A percentile compares a stretch with the other conserved stretches of the same genome.
These are phyloP conservation scores for Aspergillus sp. DNA, from an alignment of 2,329 filamentous ascomycete genomes.

Conservation along the genomic window DNA sequence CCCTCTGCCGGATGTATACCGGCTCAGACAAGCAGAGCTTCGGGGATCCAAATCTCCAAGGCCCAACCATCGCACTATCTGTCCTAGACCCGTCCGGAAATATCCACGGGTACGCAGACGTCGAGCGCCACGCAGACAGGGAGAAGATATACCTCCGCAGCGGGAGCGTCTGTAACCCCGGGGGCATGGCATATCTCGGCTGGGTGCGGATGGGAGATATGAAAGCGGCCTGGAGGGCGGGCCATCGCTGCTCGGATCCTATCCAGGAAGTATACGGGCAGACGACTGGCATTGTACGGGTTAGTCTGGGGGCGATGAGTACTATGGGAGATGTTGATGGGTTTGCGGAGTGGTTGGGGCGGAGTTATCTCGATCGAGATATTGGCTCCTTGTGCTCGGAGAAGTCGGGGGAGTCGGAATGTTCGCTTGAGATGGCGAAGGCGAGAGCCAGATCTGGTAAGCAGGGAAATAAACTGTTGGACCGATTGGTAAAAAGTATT, in stretches of 20 bases:
- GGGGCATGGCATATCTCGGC: constrained; percentile 13
- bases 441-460: too few relatives aligned
- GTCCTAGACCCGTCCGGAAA: constrained; percentile 2
- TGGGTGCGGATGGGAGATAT: constrained; percentile 9
- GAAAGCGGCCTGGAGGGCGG: constrained; percentile 10
- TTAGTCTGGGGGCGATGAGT: constrained; percentile 18
- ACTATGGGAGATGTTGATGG: constrained; percentile 9
- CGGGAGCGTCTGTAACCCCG: constrained; percentile 16
- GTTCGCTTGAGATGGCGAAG: background rate
- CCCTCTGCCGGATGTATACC: constrained; percentile 11
- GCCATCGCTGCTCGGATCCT: constrained; percentile 12
- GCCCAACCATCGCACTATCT: constrained; percentile 13
- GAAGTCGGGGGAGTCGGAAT: background rate
- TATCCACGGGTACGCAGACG: constrained; percentile 10
- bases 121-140: constrained; percentile 11
- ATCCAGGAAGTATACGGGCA: constrained; percentile 11
- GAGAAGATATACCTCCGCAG: constrained; percentile 17
- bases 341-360: constrained; percentile 8
- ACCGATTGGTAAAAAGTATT: background rate
- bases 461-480: background rate
- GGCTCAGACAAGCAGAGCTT: constrained; percentile 1
- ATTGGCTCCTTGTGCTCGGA: background rate
- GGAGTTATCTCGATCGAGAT: constrained; percentile 1
- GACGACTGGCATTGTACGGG: constrained; percentile 11
- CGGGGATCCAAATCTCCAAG: constrained; percentile 10